phyloP scores from a whole-genome alignment of 805 yeast species.

The Jamesozyma lodderae region DNA sequence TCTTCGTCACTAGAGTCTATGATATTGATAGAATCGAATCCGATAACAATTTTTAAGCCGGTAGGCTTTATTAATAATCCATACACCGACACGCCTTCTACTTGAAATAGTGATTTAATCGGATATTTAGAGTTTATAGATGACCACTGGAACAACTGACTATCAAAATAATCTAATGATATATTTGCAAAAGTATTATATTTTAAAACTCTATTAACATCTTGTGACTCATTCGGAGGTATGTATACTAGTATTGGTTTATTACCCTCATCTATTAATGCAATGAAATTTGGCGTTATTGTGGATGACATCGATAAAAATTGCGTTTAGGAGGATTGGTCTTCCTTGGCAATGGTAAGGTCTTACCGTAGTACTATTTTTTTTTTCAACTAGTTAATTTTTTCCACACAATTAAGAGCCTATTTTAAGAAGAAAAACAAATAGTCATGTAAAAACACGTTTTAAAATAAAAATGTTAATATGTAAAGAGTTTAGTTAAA shows the following conservation, averaged over 20 bases:
- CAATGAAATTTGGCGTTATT: constrained; percentile 15
- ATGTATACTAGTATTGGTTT: constrained; percentile 24
- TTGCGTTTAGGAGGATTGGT: too few relatives aligned
- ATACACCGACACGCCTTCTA: constrained; percentile 26
- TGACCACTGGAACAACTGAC: constrained; percentile 20
- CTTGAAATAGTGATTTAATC: constrained; percentile 19
- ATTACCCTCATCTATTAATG: constrained; percentile 20
- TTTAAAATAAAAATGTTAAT: too few relatives aligned
- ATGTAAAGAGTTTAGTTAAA: too few relatives aligned
- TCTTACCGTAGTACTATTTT: too few relatives aligned
- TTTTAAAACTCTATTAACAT: constrained; percentile 19
- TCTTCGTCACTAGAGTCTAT: constrained; percentile 5
- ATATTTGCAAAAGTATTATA: constrained; percentile 28
- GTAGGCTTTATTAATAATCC: constrained; percentile 24
- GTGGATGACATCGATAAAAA: not conserved
- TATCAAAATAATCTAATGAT: constrained; percentile 27
- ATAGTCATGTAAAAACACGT: too few relatives aligned
- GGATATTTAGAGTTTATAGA: constrained; percentile 11
- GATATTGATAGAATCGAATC: constrained; percentile 9
- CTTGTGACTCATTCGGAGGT: constrained; percentile 9
- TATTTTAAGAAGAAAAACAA: too few relatives aligned
- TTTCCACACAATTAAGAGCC: too few relatives aligned
- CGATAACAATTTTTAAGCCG: constrained; percentile 25
- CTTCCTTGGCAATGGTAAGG: too few relatives aligned
- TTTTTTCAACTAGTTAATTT: too few relatives aligned